Base-by-base conservation (phyloP, 2,329 filamentous ascomycete genomes). In the Paecilomyces niveus region DNA sequence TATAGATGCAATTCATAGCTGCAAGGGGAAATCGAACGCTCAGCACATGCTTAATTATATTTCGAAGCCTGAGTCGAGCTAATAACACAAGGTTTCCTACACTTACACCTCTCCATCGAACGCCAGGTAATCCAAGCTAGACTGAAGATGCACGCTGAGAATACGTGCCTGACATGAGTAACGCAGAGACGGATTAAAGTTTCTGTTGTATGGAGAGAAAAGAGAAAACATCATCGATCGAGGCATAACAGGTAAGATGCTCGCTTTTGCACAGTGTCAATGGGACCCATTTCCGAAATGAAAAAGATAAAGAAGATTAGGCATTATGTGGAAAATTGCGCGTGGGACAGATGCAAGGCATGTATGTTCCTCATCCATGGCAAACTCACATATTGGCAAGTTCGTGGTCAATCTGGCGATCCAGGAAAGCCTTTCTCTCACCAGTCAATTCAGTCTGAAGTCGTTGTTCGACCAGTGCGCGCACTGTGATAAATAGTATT, bases 351-450 rank as follows among this genome's bases (percentile, higher is more conserved):
- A 29, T 29, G 26, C 26, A 29, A 29, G 26, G 11, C 21, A 52
- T 53, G 49, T n/a, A 52, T 32, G 55, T 52, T 13, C 6, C 15
- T 53, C 18, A 10, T 39, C 29, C 33, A 50, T 21, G 32, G 53
- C 18, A 18, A 49, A 6, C 62, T 74, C 83, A 96, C 92, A 97
- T 96, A 74, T 89, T 95, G 63, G 92, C 92, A 70, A 99, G 79
- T 80, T 97, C 92, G 58, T 85, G 84, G 76, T 99, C 94, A 75
- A 99, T 97, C 78, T 92, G 89, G 65, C 87, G 83, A 77, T 97
- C 93, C 79, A 97, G 85, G 78, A 96, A 97, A 15, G 87, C 86
- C 72, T 89, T 86, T 73, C 91, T 88, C 75, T 97, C 92, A 22
- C 92, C 92, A 0, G 84, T 81, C 59, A 97, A 81, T 72, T 96